Conservation (phyloP, 495 filamentous ascomycete genomes). For the Amorphotheca resinae region DNA sequence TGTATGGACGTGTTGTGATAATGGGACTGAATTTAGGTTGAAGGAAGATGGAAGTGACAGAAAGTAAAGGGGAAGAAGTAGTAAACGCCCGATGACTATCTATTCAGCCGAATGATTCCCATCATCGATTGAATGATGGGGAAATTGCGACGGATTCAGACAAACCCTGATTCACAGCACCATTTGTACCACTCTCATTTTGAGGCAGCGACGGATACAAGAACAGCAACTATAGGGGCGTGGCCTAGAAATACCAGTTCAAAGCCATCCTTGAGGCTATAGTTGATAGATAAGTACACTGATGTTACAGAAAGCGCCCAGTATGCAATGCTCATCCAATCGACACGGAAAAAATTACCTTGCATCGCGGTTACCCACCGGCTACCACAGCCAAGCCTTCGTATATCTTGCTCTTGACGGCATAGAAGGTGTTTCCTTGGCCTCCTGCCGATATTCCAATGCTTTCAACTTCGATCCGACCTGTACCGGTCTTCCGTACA, state of each 20-base stretch:
- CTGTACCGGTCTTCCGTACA: slow-evolving; percentile 77
- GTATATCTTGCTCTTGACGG: slow-evolving; percentile 72
- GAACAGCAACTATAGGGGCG: too few species aligned
- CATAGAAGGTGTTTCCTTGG: slow-evolving; percentile 50
- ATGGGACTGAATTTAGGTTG: neutral
- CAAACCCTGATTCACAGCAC: too few species aligned
- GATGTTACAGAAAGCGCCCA: slow-evolving; percentile 9
- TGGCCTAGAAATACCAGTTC: too few species aligned
- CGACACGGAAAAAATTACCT: neutral
- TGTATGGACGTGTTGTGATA: neutral
- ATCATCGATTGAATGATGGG: too few species aligned
- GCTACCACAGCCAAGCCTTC: slow-evolving; percentile 71
- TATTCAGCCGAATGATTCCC: too few species aligned
- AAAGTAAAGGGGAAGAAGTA: too few species aligned
- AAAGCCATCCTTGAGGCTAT: neutral
- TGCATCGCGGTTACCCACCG: slow-evolving; percentile 34
- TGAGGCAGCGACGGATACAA: too few species aligned
- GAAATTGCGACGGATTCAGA: too few species aligned
- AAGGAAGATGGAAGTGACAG: slow-evolving; percentile 1
- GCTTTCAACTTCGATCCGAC: slow-evolving; percentile 81
- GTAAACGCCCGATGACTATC: too few species aligned
- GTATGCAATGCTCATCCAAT: slow-evolving; percentile 2
- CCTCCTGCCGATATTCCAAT: slow-evolving; percentile 38
- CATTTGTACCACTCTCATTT: too few species aligned
- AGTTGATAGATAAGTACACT: slow-evolving; percentile 3